Percentiles rank a stretch among this genome's conserved stretches.
These are phyloP conservation scores for Nasturtium officinale DNA, from an alignment of 345 rosid species.

Conservation along the genomic window DNA sequence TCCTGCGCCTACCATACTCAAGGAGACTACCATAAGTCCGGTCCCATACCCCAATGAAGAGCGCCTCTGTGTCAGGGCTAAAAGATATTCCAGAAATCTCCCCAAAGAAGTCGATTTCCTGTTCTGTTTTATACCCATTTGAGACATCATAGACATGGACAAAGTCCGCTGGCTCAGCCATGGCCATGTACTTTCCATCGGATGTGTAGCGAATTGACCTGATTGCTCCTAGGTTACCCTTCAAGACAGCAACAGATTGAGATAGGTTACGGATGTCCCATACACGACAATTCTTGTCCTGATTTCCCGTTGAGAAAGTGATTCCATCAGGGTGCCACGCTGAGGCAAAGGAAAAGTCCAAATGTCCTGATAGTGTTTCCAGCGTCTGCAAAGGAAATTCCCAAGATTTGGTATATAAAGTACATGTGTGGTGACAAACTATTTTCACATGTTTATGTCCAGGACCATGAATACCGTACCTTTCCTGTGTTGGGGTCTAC, in stretches of 20 bases:
- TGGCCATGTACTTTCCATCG: constrained; percentile 75
- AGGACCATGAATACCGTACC: constrained; percentile 41
- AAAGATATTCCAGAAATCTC: constrained; percentile 85
- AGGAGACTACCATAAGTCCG: constrained; percentile 86
- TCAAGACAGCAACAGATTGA: constrained; percentile 58
- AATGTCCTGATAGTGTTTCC: constrained; percentile 56
- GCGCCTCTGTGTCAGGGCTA: constrained; percentile 81
- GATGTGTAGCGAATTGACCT: constrained; percentile 71
- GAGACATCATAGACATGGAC: constrained; percentile 70
- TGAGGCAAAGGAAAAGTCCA: constrained; percentile 82
- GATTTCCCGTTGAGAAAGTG: constrained; percentile 81
- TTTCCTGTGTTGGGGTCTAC: constrained; percentile 75
- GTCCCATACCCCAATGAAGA: constrained; percentile 82
- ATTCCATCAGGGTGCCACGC: constrained; percentile 84
- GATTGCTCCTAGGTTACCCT: constrained; percentile 82
- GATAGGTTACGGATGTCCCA: constrained; percentile 77
- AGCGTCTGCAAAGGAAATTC: constrained; percentile 50
- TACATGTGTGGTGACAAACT: background rate
- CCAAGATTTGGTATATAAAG: constrained; percentile 16
- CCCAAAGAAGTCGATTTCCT: constrained; percentile 81
- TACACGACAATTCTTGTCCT: constrained; percentile 84
- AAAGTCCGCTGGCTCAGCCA: constrained; percentile 86
- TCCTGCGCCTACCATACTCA: constrained; percentile 64
- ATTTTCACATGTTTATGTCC: constrained; percentile 6
- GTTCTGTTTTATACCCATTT: constrained; percentile 65